A percentile compares a stretch with the other conserved stretches of the same genome.
Conservation (phyloP, 1,284 basidiomycete species). For the Vanrija sp. region DNA sequence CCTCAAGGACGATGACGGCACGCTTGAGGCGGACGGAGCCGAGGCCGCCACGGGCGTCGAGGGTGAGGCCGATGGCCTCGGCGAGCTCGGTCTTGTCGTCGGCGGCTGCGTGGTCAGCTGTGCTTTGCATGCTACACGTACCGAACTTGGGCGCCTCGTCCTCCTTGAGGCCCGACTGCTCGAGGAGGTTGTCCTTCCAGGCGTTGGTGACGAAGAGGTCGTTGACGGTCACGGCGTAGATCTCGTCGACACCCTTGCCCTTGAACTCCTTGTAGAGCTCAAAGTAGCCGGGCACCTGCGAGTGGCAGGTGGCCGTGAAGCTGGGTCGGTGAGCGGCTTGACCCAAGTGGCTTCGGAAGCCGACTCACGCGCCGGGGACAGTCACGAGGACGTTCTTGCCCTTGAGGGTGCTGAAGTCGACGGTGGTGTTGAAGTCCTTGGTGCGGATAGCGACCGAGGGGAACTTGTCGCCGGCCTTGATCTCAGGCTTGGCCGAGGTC, state of each 20-base stretch:
- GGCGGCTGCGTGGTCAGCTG: constrained; percentile 49
- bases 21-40: constrained; percentile 67
- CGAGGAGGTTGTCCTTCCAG: constrained; percentile 64
- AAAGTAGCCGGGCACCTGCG: constrained; percentile 65
- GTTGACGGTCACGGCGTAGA: constrained; percentile 68
- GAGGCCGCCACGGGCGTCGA: constrained; percentile 61
- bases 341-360: not conserved
- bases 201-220: constrained; percentile 62
- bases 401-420: constrained; percentile 55
- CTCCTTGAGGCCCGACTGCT: constrained; percentile 5
- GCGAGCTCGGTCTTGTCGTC: constrained; percentile 64
- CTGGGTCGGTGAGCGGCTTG: constrained; percentile 11
- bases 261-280: constrained; percentile 60
- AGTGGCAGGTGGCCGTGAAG: constrained; percentile 59
- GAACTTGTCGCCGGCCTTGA: constrained; percentile 55
- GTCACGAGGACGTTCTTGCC: constrained; percentile 70
- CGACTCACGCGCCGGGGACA: constrained; percentile 41
- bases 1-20: constrained; percentile 49
- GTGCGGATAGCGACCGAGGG: constrained; percentile 58
- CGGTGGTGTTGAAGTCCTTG: constrained; percentile 54
- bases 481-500: constrained; percentile 50
- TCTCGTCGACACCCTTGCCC: constrained; percentile 63
- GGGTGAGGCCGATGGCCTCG: constrained; percentile 59
- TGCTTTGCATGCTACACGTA: constrained; percentile 16
- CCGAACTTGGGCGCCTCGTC: constrained; percentile 39